Base-by-base conservation (phyloP, 2,329 filamentous ascomycete genomes). In the Cordyceps cicadae region DNA sequence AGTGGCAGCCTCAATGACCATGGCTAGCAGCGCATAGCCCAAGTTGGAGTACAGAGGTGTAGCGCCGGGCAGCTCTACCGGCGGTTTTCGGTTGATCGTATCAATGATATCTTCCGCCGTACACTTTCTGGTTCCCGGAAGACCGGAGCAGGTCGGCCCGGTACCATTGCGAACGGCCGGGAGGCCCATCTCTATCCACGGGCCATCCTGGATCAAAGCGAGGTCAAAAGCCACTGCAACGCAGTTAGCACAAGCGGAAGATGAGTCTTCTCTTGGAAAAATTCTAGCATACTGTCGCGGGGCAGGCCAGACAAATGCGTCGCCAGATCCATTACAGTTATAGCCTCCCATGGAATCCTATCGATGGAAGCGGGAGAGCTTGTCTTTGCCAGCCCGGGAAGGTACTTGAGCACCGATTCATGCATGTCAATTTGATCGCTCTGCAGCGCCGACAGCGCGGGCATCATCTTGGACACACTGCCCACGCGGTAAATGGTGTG, bases 31-130 rank as follows among this genome's bases (percentile, higher is more conserved):
- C 1, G 74, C 68, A 21, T 78, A 77, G 1, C 72, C 79, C 3
- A 75, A 68, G 63, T 83, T 81, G 32, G 79, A 78, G 66, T 84
- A 84, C 3, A 74, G 70, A 0, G 80, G 78, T 3, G 70, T 75
- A 0, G 74, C 71, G 63, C 76, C 79, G 0, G 79, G 74, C 0
- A 69, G 66, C 55, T 77, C 80, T 1, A 74, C 68, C 0, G 79
- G 78, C 39, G 69, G 66, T 11, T 67, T 65, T 17, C 64, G 63
- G 46, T 69, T 69, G 45, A 72, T 64, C 7, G 68, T 63, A 6
- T 63, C 45, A 1, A 72, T 62, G 1, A 73, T 63, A 48, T 74
- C 69, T 5, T 68, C 64, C 59, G 55, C 63, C 4, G 64, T 70
- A 26, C 76, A 72, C 1, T 70, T 64, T 0, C 64, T 65, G 0